phyloP scores from a whole-genome alignment of 1,139 yeast species.

The Yamadazyma blattariae region DNA sequence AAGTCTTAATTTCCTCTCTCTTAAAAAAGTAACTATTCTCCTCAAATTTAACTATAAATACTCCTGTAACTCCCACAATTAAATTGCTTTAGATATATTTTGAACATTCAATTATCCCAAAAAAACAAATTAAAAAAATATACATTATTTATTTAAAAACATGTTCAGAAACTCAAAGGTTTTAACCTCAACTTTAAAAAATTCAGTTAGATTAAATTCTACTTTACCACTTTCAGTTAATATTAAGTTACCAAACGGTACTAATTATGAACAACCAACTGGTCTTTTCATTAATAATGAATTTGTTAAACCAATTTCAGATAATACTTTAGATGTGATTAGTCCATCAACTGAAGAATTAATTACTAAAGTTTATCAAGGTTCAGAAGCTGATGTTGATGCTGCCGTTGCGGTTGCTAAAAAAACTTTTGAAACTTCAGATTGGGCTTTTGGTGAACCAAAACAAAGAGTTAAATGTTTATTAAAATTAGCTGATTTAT shows the following conservation, averaged over 20 bases:
- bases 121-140: no score
- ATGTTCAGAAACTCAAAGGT: no score
- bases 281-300: constrained; percentile 69
- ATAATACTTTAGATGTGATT: constrained; percentile 58
- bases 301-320: constrained; percentile 33
- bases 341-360: constrained; percentile 68
- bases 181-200: no score
- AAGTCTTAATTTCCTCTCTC: no score
- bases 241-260: constrained; percentile 62
- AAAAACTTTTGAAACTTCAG: constrained; percentile 51
- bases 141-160: no score
- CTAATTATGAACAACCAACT: constrained; percentile 57
- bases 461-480: constrained; percentile 52
- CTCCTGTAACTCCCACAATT: no score
- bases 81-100: no score
- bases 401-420: constrained; percentile 78
- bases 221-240: constrained; percentile 44
- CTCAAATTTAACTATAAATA: no score
- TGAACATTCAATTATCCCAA: no score
- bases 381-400: constrained; percentile 67
- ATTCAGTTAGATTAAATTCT: constrained; percentile 5
- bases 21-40: no score
- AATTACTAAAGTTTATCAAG: constrained; percentile 67
- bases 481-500: constrained; percentile 59
- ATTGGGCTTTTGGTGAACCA: constrained; percentile 37